Evolutionary conservation across 2,329 filamentous ascomycete species (phyloP), one percentile per base, ranked within the genome.

Genomic region (Camillea tinctor): DNA sequence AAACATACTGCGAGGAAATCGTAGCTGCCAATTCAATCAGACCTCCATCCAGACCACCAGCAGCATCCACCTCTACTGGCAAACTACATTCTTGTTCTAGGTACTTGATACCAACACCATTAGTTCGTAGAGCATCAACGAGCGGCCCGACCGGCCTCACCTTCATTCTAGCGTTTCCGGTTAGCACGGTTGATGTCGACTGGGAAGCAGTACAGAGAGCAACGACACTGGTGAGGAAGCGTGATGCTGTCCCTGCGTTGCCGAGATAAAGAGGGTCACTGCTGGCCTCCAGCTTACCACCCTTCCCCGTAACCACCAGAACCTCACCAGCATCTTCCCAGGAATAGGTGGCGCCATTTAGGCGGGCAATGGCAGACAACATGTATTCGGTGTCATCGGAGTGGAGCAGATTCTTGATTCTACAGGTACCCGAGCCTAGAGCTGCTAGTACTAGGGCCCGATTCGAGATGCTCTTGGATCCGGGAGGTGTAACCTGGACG

Each of bases 1-100:
- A 98, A 44, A 99, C 95, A 72, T 98, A 99, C 77, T 99, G 95
- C n/a, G 95, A 98, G 8, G 95, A 99, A 17, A 98, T 90, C 50
- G 95, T 98, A 0, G 95, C 95, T 11, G 93, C 92, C 59, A 99
- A 83, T 73, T 96, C 91, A 68, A 99, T 97, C 24, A 90, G 82
- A 44, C 95, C 95, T 58, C 93, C 94, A 52, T 87, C 85, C 66
- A 97, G 89, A 3, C 93, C 94, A 53, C 88, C 89, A 22, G 90
- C 90, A 52, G 95, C 93, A 63, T 89, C 85, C 55, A 99, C 89
- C 60, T 88, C 86, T 13, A 99, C 79, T 0, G 95, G 95, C 50
- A 99, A 80, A 73, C 93, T 96, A 64, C 90, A 87, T 65, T 92
- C 85, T 65, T 88, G 89, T 70, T 93, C 93, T 50, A 97, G 77